A percentile compares a stretch with the other conserved stretches of the same genome.
phyloP scores from a whole-genome alignment of 805 yeast species.

The Candida verbasci region DNA sequence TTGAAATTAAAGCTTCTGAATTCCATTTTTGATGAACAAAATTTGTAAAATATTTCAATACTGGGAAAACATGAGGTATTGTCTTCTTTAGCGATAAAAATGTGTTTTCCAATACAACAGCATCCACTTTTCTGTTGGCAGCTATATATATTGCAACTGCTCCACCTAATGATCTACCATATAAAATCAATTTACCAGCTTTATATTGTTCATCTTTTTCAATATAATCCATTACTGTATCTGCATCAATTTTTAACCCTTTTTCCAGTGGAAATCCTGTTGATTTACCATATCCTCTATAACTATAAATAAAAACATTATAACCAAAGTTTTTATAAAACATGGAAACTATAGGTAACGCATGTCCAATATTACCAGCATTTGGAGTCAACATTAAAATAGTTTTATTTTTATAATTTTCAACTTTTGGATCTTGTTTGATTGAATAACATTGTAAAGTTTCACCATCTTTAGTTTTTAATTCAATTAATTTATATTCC shows the following conservation, averaged over 20 bases:
- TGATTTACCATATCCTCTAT: constrained; percentile 86
- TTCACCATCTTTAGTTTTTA: constrained; percentile 70
- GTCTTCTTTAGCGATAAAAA: constrained; percentile 69
- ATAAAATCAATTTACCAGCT: constrained; percentile 55
- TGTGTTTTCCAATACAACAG: constrained; percentile 80
- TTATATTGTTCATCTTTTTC: constrained; percentile 46
- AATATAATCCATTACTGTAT: constrained; percentile 61
- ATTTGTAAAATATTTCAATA: constrained; percentile 48
- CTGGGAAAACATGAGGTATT: constrained; percentile 72
- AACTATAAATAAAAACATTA: constrained; percentile 81
- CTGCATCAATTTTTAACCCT: constrained; percentile 82
- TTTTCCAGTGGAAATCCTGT: constrained; percentile 71
- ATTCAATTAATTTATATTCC: constrained; percentile 52
- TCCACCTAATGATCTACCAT: constrained; percentile 92
- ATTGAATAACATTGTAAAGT: constrained; percentile 61
- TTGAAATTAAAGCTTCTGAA: constrained; percentile 56
- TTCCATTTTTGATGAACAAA: constrained; percentile 84
- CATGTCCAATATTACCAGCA: constrained; percentile 94
- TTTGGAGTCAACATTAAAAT: constrained; percentile 81
- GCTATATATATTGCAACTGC: constrained; percentile 88
- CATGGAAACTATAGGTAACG: constrained; percentile 71
- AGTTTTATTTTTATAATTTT: too few species aligned
- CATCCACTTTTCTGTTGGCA: constrained; percentile 53
- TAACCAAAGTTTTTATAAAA: constrained; percentile 59
- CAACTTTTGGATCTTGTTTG: constrained; percentile 49